phyloP scores from a whole-genome alignment of 768 basidiomycete genomes.

The Termitomyces sp. region DNA sequence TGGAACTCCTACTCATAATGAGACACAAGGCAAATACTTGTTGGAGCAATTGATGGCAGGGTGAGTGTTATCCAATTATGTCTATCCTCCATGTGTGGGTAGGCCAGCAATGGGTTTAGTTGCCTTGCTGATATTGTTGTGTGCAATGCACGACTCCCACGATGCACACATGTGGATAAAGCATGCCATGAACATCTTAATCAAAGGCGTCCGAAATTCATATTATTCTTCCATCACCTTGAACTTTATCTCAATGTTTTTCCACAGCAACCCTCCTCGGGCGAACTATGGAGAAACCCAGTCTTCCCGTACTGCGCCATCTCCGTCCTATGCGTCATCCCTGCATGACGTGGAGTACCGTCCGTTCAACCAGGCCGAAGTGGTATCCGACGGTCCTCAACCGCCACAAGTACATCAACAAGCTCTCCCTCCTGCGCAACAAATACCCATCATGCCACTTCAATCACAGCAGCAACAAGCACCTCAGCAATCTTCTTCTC shows the following conservation, averaged over 20 bases:
- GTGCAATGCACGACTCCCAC: constrained; percentile 2
- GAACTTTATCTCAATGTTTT: constrained; percentile 14
- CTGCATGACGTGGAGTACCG: constrained; percentile 45
- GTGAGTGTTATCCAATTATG: constrained; percentile 37
- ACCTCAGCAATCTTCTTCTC: constrained; percentile 21
- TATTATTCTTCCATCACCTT: neutral
- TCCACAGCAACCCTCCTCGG: constrained; percentile 39
- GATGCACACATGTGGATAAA: constrained; percentile 4
- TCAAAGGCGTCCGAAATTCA: neutral
- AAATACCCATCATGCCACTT: constrained; percentile 31
- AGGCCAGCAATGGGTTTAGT: neutral
- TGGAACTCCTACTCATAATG: constrained; percentile 51
- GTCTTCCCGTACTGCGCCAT: constrained; percentile 31
- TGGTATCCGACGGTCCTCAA: constrained; percentile 34
- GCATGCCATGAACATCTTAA: neutral
- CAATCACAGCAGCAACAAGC: constrained; percentile 19
- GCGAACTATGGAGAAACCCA: constrained; percentile 49
- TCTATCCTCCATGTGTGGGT: constrained; percentile 2
- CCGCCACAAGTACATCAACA: constrained; percentile 27
- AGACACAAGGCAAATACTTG: constrained; percentile 67
- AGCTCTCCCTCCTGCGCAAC: constrained; percentile 21
- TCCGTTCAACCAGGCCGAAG: constrained; percentile 37
- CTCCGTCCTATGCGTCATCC: constrained; percentile 41
- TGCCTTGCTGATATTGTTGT: neutral
- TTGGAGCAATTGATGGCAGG: constrained; percentile 80